These are phyloP conservation scores for Lepidium africanum DNA, from an alignment of 345 rosid genomes.

Conservation along the genomic window DNA sequence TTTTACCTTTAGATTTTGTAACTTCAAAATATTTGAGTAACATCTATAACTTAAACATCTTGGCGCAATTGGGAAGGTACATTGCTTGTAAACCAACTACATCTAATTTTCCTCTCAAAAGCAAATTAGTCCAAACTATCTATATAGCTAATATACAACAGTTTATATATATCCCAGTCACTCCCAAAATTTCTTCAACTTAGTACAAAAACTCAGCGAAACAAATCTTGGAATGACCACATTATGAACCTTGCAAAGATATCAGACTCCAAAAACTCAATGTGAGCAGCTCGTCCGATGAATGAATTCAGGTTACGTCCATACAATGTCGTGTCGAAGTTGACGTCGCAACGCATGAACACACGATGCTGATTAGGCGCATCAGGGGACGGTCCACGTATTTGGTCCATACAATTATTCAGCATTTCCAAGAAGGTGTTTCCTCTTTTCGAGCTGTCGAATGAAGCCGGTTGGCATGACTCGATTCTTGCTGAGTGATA, in stretches of 20 bases:
- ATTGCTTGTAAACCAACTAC: too few relatives aligned
- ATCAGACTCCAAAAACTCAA: constrained; percentile 88
- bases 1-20: too few relatives aligned
- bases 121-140: neutral
- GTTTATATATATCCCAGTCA: neutral
- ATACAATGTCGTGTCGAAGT: constrained; percentile 64
- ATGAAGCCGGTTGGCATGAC: constrained; percentile 66
- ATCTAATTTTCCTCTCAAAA: too few relatives aligned
- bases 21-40: too few relatives aligned
- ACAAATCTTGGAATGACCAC: constrained; percentile 88
- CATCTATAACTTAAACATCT: too few relatives aligned
- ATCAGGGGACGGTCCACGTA: constrained; percentile 53
- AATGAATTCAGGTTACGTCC: constrained; percentile 79
- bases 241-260: constrained; percentile 74
- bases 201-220: constrained; percentile 31
- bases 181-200: constrained; percentile 8
- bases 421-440: constrained; percentile 80
- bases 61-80: too few relatives aligned
- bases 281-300: constrained; percentile 94
- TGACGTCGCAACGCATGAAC: constrained; percentile 90
- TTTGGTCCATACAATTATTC: constrained; percentile 86
- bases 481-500: constrained; percentile 95
- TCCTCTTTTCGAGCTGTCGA: constrained; percentile 69
- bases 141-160: constrained; percentile 18
- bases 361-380: constrained; percentile 34